Evolutionary conservation across 371 early-diverging fungal species (phyloP).

Genomic region (Massospora cicadina): DNA sequence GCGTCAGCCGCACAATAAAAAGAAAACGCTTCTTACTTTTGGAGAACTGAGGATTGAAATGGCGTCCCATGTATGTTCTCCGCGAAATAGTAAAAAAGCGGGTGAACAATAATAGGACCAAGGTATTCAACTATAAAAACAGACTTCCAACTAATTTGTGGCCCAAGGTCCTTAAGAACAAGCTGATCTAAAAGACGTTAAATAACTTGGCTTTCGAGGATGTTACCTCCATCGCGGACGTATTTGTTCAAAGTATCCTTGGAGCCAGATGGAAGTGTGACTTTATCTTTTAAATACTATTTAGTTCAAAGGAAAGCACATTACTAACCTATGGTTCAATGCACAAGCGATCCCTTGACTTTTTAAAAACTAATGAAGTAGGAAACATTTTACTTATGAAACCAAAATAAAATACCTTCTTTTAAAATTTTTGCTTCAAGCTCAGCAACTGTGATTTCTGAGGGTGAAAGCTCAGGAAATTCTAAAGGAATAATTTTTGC

Average conservation of each 20-base stretch:
- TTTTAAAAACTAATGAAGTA: not conserved
- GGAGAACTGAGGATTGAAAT: constrained; percentile 48
- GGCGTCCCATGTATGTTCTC: constrained; percentile 39
- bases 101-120: constrained; percentile 80
- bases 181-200: not conserved
- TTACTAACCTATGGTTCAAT: not conserved
- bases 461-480: not conserved
- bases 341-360: not conserved
- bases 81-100: constrained; percentile 57
- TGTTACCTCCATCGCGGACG: not conserved
- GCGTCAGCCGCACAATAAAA: not conserved
- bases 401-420: no score
- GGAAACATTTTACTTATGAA: no score
- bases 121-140: constrained; percentile 88
- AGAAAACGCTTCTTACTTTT: constrained; percentile 21
- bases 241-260: not conserved
- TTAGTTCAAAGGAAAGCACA: not conserved
- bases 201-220: not conserved
- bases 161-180: constrained; percentile 76
- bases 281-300: not conserved
- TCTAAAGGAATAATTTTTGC: not conserved
- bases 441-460: not conserved
- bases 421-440: not conserved
- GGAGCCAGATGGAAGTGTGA: not conserved
- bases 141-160: constrained; percentile 86